Evolutionary conservation across 257 asterid species (phyloP), one percentile per base, ranked within the genome.

Genomic region (Solanum pennellii): DNA sequence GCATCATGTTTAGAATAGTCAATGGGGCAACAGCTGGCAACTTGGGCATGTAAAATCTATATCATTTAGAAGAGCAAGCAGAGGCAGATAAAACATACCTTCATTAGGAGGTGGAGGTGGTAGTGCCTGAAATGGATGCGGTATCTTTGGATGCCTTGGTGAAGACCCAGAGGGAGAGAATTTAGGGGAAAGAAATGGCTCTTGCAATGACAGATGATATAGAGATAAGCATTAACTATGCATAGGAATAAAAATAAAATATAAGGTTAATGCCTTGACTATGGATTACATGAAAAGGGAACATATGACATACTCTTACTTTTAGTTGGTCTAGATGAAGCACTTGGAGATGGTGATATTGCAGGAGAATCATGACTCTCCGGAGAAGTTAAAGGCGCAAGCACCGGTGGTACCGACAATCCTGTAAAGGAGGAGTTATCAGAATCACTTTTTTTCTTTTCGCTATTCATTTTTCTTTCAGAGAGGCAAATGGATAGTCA

Each of bases 81-180:
- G 45, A 49, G 56, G 11, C 42, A 37, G 42, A 21, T 86, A 65
- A 65, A 39, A 84, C 39, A 62, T 65, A 95, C 99, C 99, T 94
- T 90, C 90, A 65, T 92, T 94, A 74, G 98, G 98, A 45, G 98
- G 98, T 44, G 98, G 99, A 89, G 98, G 98, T 86, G 98, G 98
- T 85, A 94, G 90, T 56, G 93, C 93, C 77, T 87, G 96, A 84
- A 93, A 72, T 9, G 98, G 94, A 2, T 93, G 93, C 12, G 83
- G 87, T 84, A 82, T 74, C 92, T 91, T 92, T 52, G 96, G 95
- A 89, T 88, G 86, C 91, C 87, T 90, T 82, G 89, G 88, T 31
- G 91, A 45, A 79, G 95, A 60, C 82, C 86, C 89, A 83, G 92
- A 83, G 37, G 95, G 98, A 89, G 93, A 87, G 39, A 45, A 89